phyloP scores from a whole-genome alignment of 169 alveolate genomes.

The Perkinsus marinus region DNA sequence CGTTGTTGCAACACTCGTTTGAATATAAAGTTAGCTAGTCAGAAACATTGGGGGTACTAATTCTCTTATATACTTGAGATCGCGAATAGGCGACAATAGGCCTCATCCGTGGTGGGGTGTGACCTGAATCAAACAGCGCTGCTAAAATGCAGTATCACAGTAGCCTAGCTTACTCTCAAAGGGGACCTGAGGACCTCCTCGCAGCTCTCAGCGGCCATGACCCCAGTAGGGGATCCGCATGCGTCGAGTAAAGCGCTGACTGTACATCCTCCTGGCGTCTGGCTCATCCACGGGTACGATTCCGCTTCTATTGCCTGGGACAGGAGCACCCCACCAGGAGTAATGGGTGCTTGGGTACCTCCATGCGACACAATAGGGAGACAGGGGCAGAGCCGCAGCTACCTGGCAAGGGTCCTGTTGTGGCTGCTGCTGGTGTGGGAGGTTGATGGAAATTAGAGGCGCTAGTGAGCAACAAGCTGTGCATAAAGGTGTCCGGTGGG shows the following conservation, averaged over 20 bases:
- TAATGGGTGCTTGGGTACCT: neutral
- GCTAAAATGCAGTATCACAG: neutral
- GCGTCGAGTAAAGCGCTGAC: neutral
- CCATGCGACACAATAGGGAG: neutral
- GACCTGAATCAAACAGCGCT: neutral
- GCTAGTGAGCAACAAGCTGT: neutral
- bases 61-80: neutral
- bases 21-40: neutral
- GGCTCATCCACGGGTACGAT: neutral
- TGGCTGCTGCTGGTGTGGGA: neutral
- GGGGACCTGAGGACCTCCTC: neutral
- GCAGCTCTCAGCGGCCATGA: neutral
- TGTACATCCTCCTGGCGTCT: neutral
- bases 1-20: neutral
- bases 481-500: neutral
- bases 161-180: neutral
- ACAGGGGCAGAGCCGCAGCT: no score
- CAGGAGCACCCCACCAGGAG: neutral
- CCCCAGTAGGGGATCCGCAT: neutral
- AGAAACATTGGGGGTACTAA: neutral
- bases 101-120: neutral
- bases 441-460: neutral
- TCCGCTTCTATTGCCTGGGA: neutral
- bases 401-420: neutral
- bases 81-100: neutral